These are phyloP conservation scores for Zygoascus biomembranicola DNA, from an alignment of 805 yeast genomes.

Conservation along the genomic window DNA sequence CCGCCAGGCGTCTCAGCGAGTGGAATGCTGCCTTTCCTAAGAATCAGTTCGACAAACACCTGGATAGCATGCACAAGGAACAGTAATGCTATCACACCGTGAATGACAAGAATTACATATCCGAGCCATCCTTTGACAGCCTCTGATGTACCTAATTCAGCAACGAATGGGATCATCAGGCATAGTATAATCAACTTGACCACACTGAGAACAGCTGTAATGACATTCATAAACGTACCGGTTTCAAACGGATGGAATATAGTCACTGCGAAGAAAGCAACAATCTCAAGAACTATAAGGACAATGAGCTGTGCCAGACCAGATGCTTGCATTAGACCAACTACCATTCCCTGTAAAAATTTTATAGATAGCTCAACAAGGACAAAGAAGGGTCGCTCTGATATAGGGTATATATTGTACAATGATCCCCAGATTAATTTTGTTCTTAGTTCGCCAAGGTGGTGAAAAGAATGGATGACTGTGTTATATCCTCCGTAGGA, in stretches of 20 bases:
- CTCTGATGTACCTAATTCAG: conserved; percentile 14
- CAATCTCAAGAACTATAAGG: conserved; percentile 23
- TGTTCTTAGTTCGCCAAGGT: conserved; percentile 22
- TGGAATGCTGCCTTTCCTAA: not conserved
- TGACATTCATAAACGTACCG: conserved; percentile 23
- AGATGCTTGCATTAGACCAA: conserved; percentile 27
- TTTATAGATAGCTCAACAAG: conserved; percentile 14
- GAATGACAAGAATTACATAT: conserved; percentile 25
- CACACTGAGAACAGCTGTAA: conserved; percentile 11
- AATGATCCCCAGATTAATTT: conserved; percentile 25
- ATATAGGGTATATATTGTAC: conserved; percentile 21
- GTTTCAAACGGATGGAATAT: conserved; percentile 22
- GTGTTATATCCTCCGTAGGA: conserved; percentile 10
- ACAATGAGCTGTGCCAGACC: conserved; percentile 29
- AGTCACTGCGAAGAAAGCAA: conserved; percentile 14
- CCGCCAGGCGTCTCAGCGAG: not conserved
- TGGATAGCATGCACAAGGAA: conserved; percentile 22
- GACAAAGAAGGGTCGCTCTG: conserved; percentile 10
- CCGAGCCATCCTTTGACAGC: conserved; percentile 26
- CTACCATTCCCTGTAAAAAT: conserved; percentile 24
- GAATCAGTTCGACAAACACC: conserved; percentile 20
- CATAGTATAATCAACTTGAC: conserved; percentile 17
- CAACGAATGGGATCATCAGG: conserved; percentile 23
- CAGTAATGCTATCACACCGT: conserved; percentile 22
- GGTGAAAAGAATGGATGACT: conserved; percentile 13